A percentile compares a stretch with the other conserved stretches of the same genome.
Conservation (phyloP, 768 basidiomycete genomes). For the Lentinula lateritia region DNA sequence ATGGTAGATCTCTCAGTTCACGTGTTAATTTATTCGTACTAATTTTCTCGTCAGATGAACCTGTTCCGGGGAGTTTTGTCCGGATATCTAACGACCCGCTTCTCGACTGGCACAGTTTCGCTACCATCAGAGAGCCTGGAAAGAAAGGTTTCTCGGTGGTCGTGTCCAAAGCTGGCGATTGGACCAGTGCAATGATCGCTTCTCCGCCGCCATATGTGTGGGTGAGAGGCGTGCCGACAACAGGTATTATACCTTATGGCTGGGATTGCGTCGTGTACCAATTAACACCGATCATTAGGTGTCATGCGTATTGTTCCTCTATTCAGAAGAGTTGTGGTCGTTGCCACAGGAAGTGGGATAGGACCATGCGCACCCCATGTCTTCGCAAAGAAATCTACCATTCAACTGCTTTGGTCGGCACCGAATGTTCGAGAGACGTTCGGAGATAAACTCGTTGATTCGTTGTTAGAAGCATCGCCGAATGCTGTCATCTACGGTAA, state of each 20-base stretch:
- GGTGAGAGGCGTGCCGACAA: conserved; percentile 33
- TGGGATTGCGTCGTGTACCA: neutral
- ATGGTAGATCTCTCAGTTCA: conserved; percentile 22
- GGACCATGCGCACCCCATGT: conserved; percentile 34
- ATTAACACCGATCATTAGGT: conserved; percentile 1
- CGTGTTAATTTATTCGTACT: neutral
- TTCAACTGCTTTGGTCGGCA: conserved; percentile 33
- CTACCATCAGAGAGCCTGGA: conserved; percentile 22
- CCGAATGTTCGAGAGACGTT: conserved; percentile 37
- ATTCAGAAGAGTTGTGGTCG: conserved; percentile 31
- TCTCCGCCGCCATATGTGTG: conserved; percentile 32
- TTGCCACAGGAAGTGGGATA: conserved; percentile 34
- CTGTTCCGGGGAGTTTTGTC: conserved; percentile 19
- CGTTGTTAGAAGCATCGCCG: conserved; percentile 26
- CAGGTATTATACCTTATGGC: conserved; percentile 8
- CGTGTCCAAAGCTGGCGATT: conserved; percentile 35
- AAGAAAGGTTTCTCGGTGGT: conserved; percentile 27
- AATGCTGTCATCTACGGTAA: conserved; percentile 32
- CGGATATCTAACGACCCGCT: conserved; percentile 23
- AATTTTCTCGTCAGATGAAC: conserved; percentile 6
- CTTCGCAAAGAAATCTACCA: conserved; percentile 25
- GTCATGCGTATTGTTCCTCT: conserved; percentile 28
- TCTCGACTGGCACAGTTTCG: conserved; percentile 33
- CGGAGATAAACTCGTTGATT: conserved; percentile 35
- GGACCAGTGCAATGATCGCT: conserved; percentile 30